These are phyloP conservation scores for Telfairia occidentalis DNA, from an alignment of 331 rosid genomes.

Conservation along the genomic window DNA sequence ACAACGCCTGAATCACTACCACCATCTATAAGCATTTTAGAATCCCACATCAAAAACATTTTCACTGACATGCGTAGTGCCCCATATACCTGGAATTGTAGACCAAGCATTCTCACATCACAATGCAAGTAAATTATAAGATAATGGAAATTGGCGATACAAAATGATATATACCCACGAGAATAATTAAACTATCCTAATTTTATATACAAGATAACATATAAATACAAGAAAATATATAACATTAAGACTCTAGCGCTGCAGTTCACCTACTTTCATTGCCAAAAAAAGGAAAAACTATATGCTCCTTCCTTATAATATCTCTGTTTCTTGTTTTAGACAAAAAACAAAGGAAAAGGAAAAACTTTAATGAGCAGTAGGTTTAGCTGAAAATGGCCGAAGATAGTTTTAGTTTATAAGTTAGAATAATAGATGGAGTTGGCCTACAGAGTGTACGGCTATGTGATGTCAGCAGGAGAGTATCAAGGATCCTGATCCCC, in stretches of 20 bases:
- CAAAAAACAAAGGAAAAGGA: neutral
- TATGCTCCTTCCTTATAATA: neutral
- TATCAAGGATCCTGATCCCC: neutral
- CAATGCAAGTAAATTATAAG: neutral
- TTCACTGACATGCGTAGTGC: slow-evolving; percentile 96
- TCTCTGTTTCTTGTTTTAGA: neutral
- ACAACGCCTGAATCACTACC: slow-evolving; percentile 68
- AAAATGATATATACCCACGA: neutral
- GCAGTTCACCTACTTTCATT: neutral
- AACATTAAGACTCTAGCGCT: neutral
- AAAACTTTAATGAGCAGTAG: neutral
- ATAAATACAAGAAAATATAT: neutral
- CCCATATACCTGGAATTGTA: slow-evolving; percentile 58
- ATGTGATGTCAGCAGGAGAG: neutral
- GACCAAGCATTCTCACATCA: slow-evolving; percentile 6
- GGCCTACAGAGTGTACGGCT: neutral
- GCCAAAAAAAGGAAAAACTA: neutral
- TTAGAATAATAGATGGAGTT: neutral
- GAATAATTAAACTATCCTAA: neutral
- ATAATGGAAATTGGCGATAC: neutral
- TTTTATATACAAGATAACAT: neutral
- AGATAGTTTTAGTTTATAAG: neutral
- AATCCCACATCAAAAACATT: slow-evolving; percentile 88
- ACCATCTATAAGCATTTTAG: slow-evolving; percentile 85
- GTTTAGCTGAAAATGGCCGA: neutral